Evolutionary conservation across 2,329 filamentous ascomycete genomes (phyloP).

Genomic region (Fusarium sp.): DNA sequence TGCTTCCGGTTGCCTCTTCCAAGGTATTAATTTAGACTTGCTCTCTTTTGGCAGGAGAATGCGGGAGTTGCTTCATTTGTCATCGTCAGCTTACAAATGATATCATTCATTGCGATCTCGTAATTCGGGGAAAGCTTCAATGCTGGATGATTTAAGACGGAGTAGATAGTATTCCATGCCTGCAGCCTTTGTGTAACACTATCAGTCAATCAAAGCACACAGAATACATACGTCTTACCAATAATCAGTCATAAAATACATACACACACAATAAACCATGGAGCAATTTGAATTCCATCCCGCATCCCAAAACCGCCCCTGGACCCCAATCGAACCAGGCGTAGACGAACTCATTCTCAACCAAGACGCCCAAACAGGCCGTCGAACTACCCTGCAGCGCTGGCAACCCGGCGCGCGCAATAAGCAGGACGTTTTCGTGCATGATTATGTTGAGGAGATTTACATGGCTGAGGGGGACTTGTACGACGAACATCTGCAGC

Average conservation of each 20-base stretch:
- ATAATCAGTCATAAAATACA: neutral
- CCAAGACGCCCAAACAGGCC: conserved; percentile 44
- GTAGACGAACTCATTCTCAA: conserved; percentile 53
- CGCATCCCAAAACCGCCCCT: conserved; percentile 34
- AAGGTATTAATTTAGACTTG: neutral
- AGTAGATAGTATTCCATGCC: neutral
- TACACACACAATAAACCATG: conserved; percentile 26
- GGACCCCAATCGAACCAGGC: conserved; percentile 46
- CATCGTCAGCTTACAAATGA: conserved; percentile 32
- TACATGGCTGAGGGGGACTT: conserved; percentile 52
- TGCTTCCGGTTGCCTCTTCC: neutral
- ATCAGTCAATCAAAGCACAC: neutral
- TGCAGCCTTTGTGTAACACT: neutral
- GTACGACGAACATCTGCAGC: conserved; percentile 47
- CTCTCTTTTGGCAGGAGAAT: conserved; percentile 2
- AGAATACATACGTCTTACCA: neutral
- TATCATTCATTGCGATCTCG: conserved; percentile 1
- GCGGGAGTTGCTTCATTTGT: conserved; percentile 18
- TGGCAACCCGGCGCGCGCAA: conserved; percentile 50
- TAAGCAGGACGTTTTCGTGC: conserved; percentile 46
- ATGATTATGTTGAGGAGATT: conserved; percentile 54
- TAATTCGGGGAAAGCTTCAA: neutral
- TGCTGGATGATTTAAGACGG: conserved; percentile 11
- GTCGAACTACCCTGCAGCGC: conserved; percentile 50
- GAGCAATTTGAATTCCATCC: conserved; percentile 47